phyloP scores from a whole-genome alignment of 495 filamentous ascomycete species.

The Penicillium tannophilum region DNA sequence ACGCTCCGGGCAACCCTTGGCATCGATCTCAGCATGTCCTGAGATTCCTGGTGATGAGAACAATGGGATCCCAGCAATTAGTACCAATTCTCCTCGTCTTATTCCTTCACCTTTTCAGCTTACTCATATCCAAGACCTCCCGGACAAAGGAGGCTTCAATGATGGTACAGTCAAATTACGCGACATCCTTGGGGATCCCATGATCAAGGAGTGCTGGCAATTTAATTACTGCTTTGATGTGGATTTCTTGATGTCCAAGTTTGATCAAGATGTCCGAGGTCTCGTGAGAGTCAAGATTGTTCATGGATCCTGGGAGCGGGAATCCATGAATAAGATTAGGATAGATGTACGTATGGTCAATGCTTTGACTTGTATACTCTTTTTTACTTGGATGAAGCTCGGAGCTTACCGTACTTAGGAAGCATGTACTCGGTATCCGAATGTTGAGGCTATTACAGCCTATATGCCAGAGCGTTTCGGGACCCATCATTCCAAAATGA shows the following conservation, averaged over 20 bases:
- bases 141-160: slow-evolving; percentile 56
- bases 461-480: slow-evolving; percentile 87
- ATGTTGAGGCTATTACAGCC: slow-evolving; percentile 71
- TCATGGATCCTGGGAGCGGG: slow-evolving; percentile 85
- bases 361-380: background rate
- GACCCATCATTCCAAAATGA: slow-evolving; percentile 88
- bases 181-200: slow-evolving; percentile 77
- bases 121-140: slow-evolving; percentile 68
- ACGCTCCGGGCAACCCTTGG: slow-evolving; percentile 10
- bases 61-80: background rate
- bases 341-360: slow-evolving; percentile 57
- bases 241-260: slow-evolving; percentile 68
- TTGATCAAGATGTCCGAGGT: slow-evolving; percentile 69
- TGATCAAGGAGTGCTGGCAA: slow-evolving; percentile 85
- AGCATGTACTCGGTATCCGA: slow-evolving; percentile 61
- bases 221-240: slow-evolving; percentile 89
- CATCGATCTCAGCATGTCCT: slow-evolving; percentile 5
- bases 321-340: slow-evolving; percentile 59
- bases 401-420: slow-evolving; percentile 38
- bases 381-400: background rate
- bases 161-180: slow-evolving; percentile 65
- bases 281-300: slow-evolving; percentile 73
- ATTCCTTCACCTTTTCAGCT: slow-evolving; percentile 72
- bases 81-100: slow-evolving; percentile 2
- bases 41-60: slow-evolving; percentile 6